Evolutionary conservation across 2,329 filamentous ascomycete genomes (phyloP), one percentile per base, ranked within the genome.

Genomic region (Penicillium sp.): DNA sequence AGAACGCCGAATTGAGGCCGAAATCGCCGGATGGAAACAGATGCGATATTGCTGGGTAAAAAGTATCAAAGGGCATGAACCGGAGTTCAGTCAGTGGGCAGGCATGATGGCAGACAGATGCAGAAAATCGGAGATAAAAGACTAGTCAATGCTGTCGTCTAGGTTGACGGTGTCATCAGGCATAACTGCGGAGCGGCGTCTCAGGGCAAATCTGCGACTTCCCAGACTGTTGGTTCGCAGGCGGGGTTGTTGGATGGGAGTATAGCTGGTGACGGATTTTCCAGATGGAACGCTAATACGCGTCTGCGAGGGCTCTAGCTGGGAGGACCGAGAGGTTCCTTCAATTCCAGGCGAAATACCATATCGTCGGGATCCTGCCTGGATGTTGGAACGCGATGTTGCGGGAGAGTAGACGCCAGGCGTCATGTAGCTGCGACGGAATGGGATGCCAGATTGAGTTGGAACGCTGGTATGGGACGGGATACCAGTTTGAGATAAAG

Each of bases 361-460:
- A 49, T 76, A 77, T 22, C 75, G 68, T 26, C 73, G 74, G 22
- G 71, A 76, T 20, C 75, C 75, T 1, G 74, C 73, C 55, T 76
- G 74, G 40, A 77, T 74, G 52, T 73, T 75, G 20, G 71, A 62
- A 49, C 71, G 68, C 6, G 71, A 62, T n/a, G 71, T 67, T 18
- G 73, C 65, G 4, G 73, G 73, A 5, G 73, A 68, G 55, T 70
- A 72, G 4, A 65, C 62, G 6, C 66, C 61, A 7, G 71, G 67
- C 2, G 72, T 66, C 48, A 69, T 65, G 50, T 71, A 68, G 63
- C 66, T 73, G 55, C 73, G 69, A 31, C 75, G 74, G 37, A 74
- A 68, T 9, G 73, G 71, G 40, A 76, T 71, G 6, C 60, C 62
- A 9, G 71, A 70, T 12, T 40, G 37, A 22, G 37, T 22, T 40